A percentile compares a stretch with the other conserved stretches of the same genome.
phyloP scores from a whole-genome alignment of 2,329 filamentous ascomycete species.

The Chrysoporthe austroafricana region DNA sequence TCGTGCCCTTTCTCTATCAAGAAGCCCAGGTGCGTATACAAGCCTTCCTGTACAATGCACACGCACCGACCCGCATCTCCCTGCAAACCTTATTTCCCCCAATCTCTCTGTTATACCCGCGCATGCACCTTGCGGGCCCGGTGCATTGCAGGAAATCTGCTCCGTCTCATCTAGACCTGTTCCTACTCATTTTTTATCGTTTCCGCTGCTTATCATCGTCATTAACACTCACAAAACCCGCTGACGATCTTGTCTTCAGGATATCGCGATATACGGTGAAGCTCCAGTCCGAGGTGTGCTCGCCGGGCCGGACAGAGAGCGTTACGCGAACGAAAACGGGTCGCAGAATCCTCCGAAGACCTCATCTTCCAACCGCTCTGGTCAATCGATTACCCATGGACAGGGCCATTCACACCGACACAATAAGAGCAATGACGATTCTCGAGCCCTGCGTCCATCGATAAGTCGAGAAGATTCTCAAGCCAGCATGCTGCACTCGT shows the following conservation, averaged over 20 bases:
- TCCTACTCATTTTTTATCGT: slow-evolving; percentile 20
- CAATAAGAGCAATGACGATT: slow-evolving; percentile 70
- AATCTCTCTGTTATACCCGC: slow-evolving; percentile 28
- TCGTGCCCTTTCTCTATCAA: slow-evolving; percentile 97
- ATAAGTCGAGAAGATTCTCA: slow-evolving; percentile 76
- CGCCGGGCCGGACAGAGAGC: slow-evolving; percentile 70
- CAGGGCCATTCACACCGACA: slow-evolving; percentile 68
- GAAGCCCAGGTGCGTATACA: slow-evolving; percentile 69
- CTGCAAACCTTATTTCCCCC: slow-evolving; percentile 30
- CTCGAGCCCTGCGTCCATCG: slow-evolving; percentile 69
- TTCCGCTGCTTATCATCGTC: slow-evolving; percentile 16
- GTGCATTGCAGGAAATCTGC: slow-evolving; percentile 31
- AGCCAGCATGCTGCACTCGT: slow-evolving; percentile 47
- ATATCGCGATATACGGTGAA: slow-evolving; percentile 77
- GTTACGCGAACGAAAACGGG: slow-evolving; percentile 58
- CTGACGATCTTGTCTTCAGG: slow-evolving; percentile 48
- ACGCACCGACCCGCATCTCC: slow-evolving; percentile 33
- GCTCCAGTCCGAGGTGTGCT: slow-evolving; percentile 74
- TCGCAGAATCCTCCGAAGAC: slow-evolving; percentile 60
- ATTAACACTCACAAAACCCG: slow-evolving; percentile 2
- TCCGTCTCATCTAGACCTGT: slow-evolving; percentile 15
- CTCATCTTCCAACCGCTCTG: slow-evolving; percentile 64
- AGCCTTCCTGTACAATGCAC: slow-evolving; percentile 8
- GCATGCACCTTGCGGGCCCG: slow-evolving; percentile 16
- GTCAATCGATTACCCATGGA: slow-evolving; percentile 65